Evolutionary conservation across 129 eudicot species (phyloP).

Genomic region (Deinandra increscens): DNA sequence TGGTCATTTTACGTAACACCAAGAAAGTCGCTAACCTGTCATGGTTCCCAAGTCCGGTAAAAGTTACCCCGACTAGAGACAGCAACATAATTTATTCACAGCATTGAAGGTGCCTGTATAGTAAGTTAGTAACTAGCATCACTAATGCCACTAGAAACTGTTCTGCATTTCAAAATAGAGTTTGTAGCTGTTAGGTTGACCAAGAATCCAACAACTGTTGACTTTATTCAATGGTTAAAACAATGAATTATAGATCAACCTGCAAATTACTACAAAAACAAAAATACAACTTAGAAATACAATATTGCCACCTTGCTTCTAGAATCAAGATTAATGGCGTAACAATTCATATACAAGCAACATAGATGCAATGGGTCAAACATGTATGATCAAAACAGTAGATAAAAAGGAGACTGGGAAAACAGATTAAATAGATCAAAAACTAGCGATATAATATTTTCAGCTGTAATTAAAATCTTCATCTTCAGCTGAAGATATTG

Average conservation of each 20-base stretch:
- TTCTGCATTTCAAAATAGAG: constrained; percentile 69
- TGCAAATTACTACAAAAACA: background rate
- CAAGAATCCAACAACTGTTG: background rate
- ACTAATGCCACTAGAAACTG: constrained; percentile 99
- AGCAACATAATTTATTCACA: constrained; percentile 90
- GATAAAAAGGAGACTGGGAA: background rate
- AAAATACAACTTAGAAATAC: too few species aligned
- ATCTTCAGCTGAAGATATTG: constrained; percentile 90
- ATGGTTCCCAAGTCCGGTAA: constrained; percentile 97
- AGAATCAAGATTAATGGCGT: too few species aligned
- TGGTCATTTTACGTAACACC: constrained; percentile 1
- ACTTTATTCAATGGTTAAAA: constrained; percentile 15
- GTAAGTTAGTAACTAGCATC: constrained; percentile 99
- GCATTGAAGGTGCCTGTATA: constrained; percentile 97
- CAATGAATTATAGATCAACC: constrained; percentile 21
- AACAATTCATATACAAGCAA: background rate
- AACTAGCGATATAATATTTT: too few species aligned
- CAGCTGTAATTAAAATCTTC: constrained; percentile 95
- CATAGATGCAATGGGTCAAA: background rate
- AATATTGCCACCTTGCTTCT: too few species aligned
- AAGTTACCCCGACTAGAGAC: constrained; percentile 99
- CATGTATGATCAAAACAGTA: background rate
- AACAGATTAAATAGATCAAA: background rate
- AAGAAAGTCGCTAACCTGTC: constrained; percentile 60
- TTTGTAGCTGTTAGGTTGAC: constrained; percentile 23